Conservation (phyloP, 441 rosid genomes). For the Geranium incanum region DNA sequence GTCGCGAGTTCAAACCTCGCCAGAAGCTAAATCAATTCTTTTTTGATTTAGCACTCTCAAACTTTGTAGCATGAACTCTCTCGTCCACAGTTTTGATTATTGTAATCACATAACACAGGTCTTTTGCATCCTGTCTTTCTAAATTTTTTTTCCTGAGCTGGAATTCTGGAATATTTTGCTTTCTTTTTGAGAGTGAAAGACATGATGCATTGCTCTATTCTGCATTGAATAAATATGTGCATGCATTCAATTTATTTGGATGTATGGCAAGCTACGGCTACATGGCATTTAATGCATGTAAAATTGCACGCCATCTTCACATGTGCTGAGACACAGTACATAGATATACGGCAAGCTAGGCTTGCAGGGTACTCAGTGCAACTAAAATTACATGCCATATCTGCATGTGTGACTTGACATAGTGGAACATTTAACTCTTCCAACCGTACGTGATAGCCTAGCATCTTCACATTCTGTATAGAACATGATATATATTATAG, state of each 20-base stretch:
- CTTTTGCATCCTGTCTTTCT: neutral
- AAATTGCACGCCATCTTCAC: too few relatives aligned
- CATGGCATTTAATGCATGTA: too few relatives aligned
- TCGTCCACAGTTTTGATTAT: too few relatives aligned
- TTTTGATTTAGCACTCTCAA: neutral
- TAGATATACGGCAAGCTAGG: neutral
- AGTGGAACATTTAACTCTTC: neutral
- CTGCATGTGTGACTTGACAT: neutral
- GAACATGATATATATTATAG: neutral
- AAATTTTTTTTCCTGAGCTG: neutral
- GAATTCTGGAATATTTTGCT: neutral
- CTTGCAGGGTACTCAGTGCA: neutral
- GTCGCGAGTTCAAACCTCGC: constrained; percentile 9
- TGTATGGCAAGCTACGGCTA: too few relatives aligned
- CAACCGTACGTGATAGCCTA: neutral
- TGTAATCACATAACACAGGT: too few relatives aligned
- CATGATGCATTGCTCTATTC: neutral
- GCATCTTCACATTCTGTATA: neutral
- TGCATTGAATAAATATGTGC: neutral
- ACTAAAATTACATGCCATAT: neutral
- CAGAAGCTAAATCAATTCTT: neutral
- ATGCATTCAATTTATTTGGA: too few relatives aligned
- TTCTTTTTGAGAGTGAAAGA: neutral
- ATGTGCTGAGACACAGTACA: too few relatives aligned
- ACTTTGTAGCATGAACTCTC: too few relatives aligned